Conservation (phyloP, 176 grass and related monocot species). For the Zea luxurians region DNA sequence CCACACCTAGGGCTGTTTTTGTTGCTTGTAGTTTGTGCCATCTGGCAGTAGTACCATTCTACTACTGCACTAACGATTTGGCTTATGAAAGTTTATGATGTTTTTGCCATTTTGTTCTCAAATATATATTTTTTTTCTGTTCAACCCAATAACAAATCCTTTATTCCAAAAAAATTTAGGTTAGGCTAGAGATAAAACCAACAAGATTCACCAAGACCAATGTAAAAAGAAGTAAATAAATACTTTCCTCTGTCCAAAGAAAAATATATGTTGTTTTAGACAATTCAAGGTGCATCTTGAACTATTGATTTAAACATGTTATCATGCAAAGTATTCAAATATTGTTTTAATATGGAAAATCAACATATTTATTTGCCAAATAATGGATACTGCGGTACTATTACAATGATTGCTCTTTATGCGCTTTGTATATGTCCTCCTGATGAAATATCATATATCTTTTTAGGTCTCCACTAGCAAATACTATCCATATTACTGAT, state of each 20-base stretch:
- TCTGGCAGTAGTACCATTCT: neutral
- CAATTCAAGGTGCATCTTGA: neutral
- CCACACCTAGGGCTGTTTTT: no score
- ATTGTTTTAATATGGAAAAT: constrained; percentile 16
- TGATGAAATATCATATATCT: constrained; percentile 23
- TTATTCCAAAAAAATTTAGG: neutral
- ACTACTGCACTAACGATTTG: neutral
- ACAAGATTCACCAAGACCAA: neutral
- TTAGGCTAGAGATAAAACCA: neutral
- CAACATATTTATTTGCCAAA: constrained; percentile 10
- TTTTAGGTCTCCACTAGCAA: constrained; percentile 61
- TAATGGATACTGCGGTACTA: constrained; percentile 8
- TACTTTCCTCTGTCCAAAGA: neutral
- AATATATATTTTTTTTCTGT: neutral
- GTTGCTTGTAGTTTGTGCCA: constrained; percentile 9
- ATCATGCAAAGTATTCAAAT: constrained; percentile 1
- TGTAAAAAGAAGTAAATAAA: neutral
- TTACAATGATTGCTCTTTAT: constrained; percentile 28
- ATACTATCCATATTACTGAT: constrained; percentile 49
- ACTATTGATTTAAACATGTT: neutral
- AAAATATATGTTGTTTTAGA: constrained; percentile 18
- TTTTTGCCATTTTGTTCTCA: neutral
- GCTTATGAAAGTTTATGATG: constrained; percentile 4
- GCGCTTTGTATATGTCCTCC: neutral
- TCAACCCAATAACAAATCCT: neutral